Conservation (phyloP, 371 early-diverging fungal genomes). For the Apophysomyces sp. region DNA sequence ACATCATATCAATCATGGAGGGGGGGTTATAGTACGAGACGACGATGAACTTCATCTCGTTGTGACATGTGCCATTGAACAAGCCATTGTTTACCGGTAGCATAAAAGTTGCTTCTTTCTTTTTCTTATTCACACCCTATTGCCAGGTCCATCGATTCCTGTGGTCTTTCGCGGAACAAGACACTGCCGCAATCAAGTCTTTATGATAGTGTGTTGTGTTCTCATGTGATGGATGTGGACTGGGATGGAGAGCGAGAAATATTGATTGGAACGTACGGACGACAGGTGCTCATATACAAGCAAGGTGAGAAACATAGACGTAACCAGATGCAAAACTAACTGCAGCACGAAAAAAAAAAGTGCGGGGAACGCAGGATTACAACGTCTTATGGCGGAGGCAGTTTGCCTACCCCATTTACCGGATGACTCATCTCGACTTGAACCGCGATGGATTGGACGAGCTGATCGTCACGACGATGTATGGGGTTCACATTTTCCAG, state of each 20-base stretch:
- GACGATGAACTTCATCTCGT: constrained; percentile 50
- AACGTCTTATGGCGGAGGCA: constrained; percentile 66
- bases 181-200: constrained; percentile 55
- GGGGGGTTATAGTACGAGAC: constrained; percentile 11
- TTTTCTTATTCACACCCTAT: neutral
- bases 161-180: constrained; percentile 39
- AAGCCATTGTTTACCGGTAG: constrained; percentile 59
- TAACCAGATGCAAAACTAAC: neutral
- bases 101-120: neutral
- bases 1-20: constrained; percentile 13
- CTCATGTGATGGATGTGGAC: constrained; percentile 75
- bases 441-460: constrained; percentile 75
- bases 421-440: constrained; percentile 64
- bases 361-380: constrained; percentile 48
- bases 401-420: constrained; percentile 72
- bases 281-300: constrained; percentile 73
- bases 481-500: constrained; percentile 71
- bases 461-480: constrained; percentile 68
- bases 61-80: constrained; percentile 66
- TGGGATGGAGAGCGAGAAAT: constrained; percentile 74
- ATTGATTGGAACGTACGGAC: constrained; percentile 72
- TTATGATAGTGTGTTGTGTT: constrained; percentile 68
- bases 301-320: constrained; percentile 32
- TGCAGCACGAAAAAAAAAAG: constrained; percentile 7
- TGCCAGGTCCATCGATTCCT: constrained; percentile 36